A percentile compares a stretch with the other conserved stretches of the same genome.
These are phyloP conservation scores for Prorocentrum cordatum DNA, from an alignment of 169 alveolate species.

Conservation along the genomic window DNA sequence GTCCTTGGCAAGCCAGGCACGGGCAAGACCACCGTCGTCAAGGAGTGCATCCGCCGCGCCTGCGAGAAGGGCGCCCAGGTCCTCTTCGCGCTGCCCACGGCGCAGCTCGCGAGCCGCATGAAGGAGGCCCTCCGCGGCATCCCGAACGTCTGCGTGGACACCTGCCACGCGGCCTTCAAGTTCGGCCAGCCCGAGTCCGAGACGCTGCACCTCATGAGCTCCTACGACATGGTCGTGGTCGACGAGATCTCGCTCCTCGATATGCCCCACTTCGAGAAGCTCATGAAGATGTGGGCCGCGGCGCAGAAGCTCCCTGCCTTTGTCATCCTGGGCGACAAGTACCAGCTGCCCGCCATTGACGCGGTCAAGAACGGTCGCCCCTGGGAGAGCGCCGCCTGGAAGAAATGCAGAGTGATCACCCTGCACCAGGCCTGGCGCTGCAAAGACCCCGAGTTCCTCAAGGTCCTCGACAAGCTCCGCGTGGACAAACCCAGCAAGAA, in stretches of 20 bases:
- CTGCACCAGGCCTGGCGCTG: not conserved
- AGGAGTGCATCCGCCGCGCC: conserved; percentile 1
- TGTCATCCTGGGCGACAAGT: not conserved
- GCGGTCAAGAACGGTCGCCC: not conserved
- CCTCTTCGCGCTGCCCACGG: conserved; percentile 2
- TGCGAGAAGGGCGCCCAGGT: not conserved
- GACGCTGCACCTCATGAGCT: not conserved
- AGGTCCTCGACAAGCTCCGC: not conserved
- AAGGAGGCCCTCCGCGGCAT: not conserved
- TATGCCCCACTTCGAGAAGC: not conserved
- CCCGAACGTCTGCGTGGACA: not conserved
- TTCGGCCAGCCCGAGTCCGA: conserved; percentile 3
- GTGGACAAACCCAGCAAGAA: not conserved
- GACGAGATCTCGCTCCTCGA: conserved; percentile 6
- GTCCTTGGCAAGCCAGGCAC: not conserved
- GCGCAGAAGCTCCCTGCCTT: not conserved
- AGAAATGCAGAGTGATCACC: no score
- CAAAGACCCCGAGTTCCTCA: not conserved
- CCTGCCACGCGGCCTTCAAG: not conserved
- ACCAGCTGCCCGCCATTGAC: conserved; percentile 5
- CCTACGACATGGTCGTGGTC: conserved; percentile 2
- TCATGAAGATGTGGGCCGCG: not conserved
- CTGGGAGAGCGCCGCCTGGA: not conserved
- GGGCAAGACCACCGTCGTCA: conserved; percentile 1
- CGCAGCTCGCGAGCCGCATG: not conserved